phyloP scores from a whole-genome alignment of 371 early-diverging fungal genomes.

The Coemansia sp. region DNA sequence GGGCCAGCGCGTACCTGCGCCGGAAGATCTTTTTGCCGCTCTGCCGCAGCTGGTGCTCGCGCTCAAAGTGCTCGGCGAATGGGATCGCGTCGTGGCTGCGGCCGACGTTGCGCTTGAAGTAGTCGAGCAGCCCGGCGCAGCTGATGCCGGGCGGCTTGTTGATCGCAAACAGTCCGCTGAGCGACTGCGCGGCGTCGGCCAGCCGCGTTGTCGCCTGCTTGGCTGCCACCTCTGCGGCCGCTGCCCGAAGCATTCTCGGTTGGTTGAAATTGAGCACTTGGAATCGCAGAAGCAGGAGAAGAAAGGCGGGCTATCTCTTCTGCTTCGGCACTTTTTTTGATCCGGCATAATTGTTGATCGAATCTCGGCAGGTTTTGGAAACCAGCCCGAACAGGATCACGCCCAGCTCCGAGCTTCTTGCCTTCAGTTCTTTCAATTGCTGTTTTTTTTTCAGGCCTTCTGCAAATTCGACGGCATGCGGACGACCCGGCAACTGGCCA shows the following conservation, averaged over 20 bases:
- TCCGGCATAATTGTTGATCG: too few relatives aligned
- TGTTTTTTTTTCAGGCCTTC: neutral
- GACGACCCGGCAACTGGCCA: constrained; percentile 18
- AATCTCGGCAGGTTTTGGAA: too few relatives aligned
- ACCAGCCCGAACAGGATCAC: too few relatives aligned
- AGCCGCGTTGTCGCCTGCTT: constrained; percentile 2
- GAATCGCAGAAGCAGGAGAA: too few relatives aligned
- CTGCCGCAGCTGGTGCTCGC: constrained; percentile 22
- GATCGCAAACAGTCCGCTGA: constrained; percentile 55
- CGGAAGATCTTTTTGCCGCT: constrained; percentile 38
- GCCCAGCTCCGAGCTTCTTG: neutral
- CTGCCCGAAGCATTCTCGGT: constrained; percentile 5
- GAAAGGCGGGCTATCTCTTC: too few relatives aligned
- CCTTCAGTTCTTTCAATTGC: neutral
- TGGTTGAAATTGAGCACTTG: neutral
- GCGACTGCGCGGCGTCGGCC: constrained; percentile 3
- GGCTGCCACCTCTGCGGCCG: constrained; percentile 22
- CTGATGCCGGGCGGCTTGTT: constrained; percentile 56
- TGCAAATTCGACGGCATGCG: constrained; percentile 13
- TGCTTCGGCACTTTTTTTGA: too few relatives aligned
- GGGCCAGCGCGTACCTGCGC: constrained; percentile 33
- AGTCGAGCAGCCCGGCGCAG: constrained; percentile 53
- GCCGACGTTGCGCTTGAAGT: constrained; percentile 49
- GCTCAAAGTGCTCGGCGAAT: constrained; percentile 41
- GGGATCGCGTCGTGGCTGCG: constrained; percentile 17